phyloP scores from a whole-genome alignment of 192 early-diverging fungal species.

The Podochytrium sp. region DNA sequence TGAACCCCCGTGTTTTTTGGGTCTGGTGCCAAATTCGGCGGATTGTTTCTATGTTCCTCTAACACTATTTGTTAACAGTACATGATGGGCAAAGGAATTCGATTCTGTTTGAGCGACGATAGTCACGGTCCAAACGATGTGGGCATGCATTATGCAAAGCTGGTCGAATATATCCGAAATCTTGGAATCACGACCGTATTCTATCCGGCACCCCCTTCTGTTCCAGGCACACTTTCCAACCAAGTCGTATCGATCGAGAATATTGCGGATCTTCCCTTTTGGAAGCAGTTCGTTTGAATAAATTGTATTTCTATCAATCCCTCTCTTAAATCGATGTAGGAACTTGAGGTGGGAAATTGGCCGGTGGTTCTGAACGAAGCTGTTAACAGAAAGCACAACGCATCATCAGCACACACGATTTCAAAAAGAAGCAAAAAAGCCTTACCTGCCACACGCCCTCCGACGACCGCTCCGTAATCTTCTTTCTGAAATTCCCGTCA shows the following conservation, averaged over 20 bases:
- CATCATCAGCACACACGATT: not conserved
- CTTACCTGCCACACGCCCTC: slow-evolving; percentile 47
- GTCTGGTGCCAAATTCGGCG: not conserved
- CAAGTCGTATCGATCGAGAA: not conserved
- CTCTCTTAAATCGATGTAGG: not conserved
- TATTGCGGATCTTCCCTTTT: slow-evolving; percentile 1
- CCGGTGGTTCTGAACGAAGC: slow-evolving; percentile 25
- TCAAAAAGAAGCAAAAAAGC: not conserved
- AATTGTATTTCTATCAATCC: not conserved
- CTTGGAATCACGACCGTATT: slow-evolving; percentile 46
- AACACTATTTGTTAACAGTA: slow-evolving; percentile 33
- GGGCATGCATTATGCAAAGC: slow-evolving; percentile 79
- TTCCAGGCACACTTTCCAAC: not conserved
- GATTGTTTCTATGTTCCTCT: not conserved
- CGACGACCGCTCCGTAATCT: slow-evolving; percentile 43
- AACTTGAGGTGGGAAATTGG: slow-evolving; percentile 21
- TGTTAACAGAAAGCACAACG: not conserved
- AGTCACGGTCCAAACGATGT: slow-evolving; percentile 89
- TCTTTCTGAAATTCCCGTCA: slow-evolving; percentile 39
- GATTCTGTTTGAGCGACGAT: slow-evolving; percentile 90
- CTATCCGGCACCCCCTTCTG: not conserved
- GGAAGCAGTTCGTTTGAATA: slow-evolving; percentile 3
- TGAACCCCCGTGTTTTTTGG: not conserved
- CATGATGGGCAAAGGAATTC: slow-evolving; percentile 70
- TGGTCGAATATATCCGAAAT: slow-evolving; percentile 71